Evolutionary conservation across 2,329 filamentous ascomycete genomes (phyloP).

Genomic region (Cryphonectria nitschkei): DNA sequence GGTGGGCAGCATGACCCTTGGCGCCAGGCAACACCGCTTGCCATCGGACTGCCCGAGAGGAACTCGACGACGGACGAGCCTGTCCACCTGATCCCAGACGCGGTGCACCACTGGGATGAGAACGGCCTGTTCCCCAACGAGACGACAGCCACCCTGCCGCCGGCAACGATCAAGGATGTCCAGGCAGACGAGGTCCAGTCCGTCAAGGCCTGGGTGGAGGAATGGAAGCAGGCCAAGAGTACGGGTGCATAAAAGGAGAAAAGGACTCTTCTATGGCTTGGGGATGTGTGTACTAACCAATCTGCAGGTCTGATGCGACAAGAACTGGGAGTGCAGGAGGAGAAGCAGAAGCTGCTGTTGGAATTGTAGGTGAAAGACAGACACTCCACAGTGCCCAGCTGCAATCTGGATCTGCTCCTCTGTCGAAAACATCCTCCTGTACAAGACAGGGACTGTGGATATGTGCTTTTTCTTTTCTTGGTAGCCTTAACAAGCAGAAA

Average conservation of each 20-base stretch:
- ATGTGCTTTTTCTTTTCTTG: background rate
- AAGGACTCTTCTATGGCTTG: background rate
- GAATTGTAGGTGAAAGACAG: constrained; percentile 17
- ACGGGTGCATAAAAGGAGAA: constrained; percentile 13
- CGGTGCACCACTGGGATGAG: constrained; percentile 82
- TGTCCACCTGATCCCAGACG: constrained; percentile 72
- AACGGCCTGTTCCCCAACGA: constrained; percentile 68
- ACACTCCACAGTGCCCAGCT: background rate
- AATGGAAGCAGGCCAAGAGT: constrained; percentile 49
- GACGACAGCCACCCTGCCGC: constrained; percentile 61
- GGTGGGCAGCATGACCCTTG: constrained; percentile 82
- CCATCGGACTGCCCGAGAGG: constrained; percentile 60
- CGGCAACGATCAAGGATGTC: constrained; percentile 58
- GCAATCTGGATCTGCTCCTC: background rate
- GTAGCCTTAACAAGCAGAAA: background rate
- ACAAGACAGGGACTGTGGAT: background rate
- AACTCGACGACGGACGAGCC: constrained; percentile 67
- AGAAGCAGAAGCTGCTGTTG: constrained; percentile 4
- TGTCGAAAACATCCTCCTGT: background rate
- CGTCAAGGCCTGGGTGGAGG: constrained; percentile 68
- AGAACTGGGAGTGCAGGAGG: background rate
- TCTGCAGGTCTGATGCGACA: constrained; percentile 15
- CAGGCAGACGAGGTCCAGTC: constrained; percentile 64
- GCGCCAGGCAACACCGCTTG: constrained; percentile 74
- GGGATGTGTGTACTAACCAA: constrained; percentile 22